phyloP scores from a whole-genome alignment of 306 rosid species.

The Cercis canadensis region DNA sequence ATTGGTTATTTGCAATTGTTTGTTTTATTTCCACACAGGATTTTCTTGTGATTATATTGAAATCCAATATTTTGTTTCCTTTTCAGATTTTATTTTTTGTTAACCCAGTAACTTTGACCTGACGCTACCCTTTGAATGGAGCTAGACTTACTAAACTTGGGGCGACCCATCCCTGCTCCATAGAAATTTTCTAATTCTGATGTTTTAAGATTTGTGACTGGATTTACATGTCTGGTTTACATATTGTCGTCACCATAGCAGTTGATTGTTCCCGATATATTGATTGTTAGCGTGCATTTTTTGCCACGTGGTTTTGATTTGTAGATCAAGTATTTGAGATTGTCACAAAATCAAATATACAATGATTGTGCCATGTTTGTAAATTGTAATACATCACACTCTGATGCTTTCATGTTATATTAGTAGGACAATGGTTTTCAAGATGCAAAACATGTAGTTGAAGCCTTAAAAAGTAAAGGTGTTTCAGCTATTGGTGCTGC shows the following conservation, averaged over 20 bases:
- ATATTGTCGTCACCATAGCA: neutral
- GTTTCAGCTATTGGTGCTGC: conserved; percentile 68
- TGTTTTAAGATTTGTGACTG: neutral
- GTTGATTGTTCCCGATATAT: too few species aligned
- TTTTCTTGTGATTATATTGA: neutral
- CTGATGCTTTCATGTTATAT: conserved; percentile 24
- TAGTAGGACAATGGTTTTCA: conserved; percentile 67
- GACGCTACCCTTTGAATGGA: too few species aligned
- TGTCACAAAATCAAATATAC: neutral
- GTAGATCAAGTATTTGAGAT: neutral
- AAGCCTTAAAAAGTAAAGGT: conserved; percentile 67
- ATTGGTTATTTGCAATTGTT: neutral
- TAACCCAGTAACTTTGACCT: too few species aligned
- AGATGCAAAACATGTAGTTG: conserved; percentile 60
- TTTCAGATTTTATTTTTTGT: neutral
- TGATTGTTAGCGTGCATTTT: too few species aligned
- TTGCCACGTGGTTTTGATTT: too few species aligned
- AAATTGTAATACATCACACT: neutral
- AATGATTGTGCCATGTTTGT: neutral
- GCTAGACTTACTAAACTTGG: too few species aligned
- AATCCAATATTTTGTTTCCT: conserved; percentile 9
- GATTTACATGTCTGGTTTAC: neutral
- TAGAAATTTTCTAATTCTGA: neutral
- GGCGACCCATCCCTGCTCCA: too few species aligned
- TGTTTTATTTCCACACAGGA: neutral